Evolutionary conservation across 306 rosid genomes (phyloP).

Genomic region (Lathyrus tuberosus): DNA sequence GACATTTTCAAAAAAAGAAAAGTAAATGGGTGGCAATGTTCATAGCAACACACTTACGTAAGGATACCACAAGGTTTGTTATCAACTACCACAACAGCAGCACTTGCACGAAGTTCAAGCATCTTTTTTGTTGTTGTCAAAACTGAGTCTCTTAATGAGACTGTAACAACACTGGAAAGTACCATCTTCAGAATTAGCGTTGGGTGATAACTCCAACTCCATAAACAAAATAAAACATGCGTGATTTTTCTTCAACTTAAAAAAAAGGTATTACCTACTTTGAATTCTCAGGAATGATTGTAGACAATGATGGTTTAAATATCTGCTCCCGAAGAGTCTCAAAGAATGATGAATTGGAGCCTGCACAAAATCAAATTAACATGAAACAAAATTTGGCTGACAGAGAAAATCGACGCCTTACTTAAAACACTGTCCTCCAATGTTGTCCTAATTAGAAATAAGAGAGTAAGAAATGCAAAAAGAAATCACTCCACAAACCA

Average conservation of each 20-base stretch:
- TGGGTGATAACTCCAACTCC: constrained; percentile 3
- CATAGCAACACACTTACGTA: constrained; percentile 61
- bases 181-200: constrained; percentile 38
- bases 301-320: constrained; percentile 92
- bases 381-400: not conserved
- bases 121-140: constrained; percentile 74
- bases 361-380: constrained; percentile 53
- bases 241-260: constrained; percentile 26
- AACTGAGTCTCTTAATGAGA: constrained; percentile 75
- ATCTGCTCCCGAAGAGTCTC: constrained; percentile 85
- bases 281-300: constrained; percentile 86
- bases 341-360: constrained; percentile 76
- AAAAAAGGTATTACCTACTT: constrained; percentile 90
- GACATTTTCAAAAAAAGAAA: constrained; percentile 1
- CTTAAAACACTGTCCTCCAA: constrained; percentile 33
- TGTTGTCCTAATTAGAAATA: constrained; percentile 3
- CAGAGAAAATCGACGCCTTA: constrained; percentile 2
- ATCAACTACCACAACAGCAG: constrained; percentile 75
- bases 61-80: constrained; percentile 84
- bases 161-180: constrained; percentile 72
- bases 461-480: constrained; percentile 11
- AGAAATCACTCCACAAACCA: constrained; percentile 60
- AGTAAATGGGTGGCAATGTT: not conserved
- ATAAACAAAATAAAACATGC: not conserved
- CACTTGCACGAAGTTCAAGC: constrained; percentile 71